Percentiles rank a stretch among this genome's conserved stretches.
phyloP scores from a whole-genome alignment of 176 grass and related monocot species.

The Aegilops tauschii region DNA sequence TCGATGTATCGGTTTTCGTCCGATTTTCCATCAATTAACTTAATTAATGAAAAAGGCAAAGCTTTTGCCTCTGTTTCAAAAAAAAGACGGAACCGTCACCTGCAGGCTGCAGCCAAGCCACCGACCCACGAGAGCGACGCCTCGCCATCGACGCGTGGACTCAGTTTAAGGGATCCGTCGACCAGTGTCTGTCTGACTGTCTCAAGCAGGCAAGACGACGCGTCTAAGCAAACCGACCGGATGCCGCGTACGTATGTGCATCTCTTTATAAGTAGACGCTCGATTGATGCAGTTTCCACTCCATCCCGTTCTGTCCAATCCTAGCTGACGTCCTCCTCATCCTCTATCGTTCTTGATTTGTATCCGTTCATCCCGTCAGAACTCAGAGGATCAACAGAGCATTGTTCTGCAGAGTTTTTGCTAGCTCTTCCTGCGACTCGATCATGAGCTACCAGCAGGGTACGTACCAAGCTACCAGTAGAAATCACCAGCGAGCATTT shows the following conservation, averaged over 20 bases:
- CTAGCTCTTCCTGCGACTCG: neutral
- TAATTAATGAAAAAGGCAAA: no score
- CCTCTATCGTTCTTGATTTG: neutral
- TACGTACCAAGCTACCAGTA: neutral
- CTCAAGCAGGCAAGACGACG: no score
- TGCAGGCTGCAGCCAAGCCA: no score
- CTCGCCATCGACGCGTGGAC: neutral
- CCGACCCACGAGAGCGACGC: neutral
- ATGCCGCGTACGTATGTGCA: no score
- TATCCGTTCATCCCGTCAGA: neutral
- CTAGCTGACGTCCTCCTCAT: neutral
- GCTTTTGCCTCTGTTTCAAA: no score
- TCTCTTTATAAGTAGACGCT: neutral
- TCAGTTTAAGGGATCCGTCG: neutral
- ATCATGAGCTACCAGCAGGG: constrained; percentile 16
- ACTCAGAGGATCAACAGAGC: neutral
- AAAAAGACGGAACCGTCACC: neutral
- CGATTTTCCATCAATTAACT: no score
- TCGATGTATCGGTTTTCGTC: no score
- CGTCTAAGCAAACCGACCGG: neutral
- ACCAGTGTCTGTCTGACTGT: no score
- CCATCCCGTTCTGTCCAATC: neutral
- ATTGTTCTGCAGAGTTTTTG: no score
- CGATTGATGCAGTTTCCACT: neutral
- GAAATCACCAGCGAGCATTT: no score